phyloP scores from a whole-genome alignment of 140 eudicot genomes.

The Erigeron philadelphicus region DNA sequence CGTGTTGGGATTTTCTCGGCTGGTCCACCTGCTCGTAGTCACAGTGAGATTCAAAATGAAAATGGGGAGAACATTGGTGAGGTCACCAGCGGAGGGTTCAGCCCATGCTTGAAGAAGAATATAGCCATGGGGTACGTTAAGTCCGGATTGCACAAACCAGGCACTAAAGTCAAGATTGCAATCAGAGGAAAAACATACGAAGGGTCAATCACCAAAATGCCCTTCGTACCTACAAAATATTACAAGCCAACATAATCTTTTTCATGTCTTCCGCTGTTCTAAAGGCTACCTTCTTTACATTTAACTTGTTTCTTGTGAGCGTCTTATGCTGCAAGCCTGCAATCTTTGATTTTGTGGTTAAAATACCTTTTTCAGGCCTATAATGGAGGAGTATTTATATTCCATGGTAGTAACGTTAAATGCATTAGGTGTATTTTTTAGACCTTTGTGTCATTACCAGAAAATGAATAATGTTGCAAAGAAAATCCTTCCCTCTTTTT shows the following conservation, averaged over 20 bases:
- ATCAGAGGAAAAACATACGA: slow-evolving; percentile 78
- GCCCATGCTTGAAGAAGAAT: slow-evolving; percentile 98
- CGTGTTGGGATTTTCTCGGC: slow-evolving; percentile 72
- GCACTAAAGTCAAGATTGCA: slow-evolving; percentile 71
- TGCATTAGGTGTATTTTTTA: too few relatives aligned
- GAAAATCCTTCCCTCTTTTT: too few relatives aligned
- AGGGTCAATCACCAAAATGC: slow-evolving; percentile 87
- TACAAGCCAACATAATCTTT: slow-evolving; percentile 68
- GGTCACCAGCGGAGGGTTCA: slow-evolving; percentile 93
- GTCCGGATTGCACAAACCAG: slow-evolving; percentile 87
- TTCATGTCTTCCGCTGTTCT: slow-evolving; percentile 10
- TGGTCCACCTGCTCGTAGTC: slow-evolving; percentile 93
- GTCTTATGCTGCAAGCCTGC: slow-evolving; percentile 27
- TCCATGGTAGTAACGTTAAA: background rate
- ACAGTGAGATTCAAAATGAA: slow-evolving; percentile 85
- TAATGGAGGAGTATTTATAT: slow-evolving; percentile 6
- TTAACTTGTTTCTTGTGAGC: slow-evolving; percentile 26
- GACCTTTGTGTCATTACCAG: background rate
- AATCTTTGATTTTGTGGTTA: slow-evolving; percentile 25
- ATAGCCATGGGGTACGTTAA: slow-evolving; percentile 97
- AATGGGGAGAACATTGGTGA: slow-evolving; percentile 79
- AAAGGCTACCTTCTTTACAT: slow-evolving; percentile 27
- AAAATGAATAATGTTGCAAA: too few relatives aligned
- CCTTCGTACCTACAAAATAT: slow-evolving; percentile 84
- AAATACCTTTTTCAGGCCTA: slow-evolving; percentile 3